phyloP scores from a whole-genome alignment of 2,329 filamentous ascomycete genomes.

The Colletotrichum theobromicola region DNA sequence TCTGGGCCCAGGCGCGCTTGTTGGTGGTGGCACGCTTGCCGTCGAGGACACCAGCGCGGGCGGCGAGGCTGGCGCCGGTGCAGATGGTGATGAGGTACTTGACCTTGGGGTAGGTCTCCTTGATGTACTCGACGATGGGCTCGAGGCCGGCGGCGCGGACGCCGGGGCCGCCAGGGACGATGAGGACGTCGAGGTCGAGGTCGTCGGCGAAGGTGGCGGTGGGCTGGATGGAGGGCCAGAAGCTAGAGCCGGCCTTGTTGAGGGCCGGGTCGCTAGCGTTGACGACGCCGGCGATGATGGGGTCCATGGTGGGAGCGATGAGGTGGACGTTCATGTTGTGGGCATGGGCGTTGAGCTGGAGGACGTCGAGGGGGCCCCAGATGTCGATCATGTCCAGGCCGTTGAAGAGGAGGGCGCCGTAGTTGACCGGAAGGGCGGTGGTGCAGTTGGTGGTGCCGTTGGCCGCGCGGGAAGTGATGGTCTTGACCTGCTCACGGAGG shows the following conservation, averaged over 20 bases:
- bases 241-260: conserved; percentile 38
- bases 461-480: background rate
- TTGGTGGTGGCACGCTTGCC: conserved; percentile 69
- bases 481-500: background rate
- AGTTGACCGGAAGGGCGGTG: conserved; percentile 9
- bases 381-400: conserved; percentile 26
- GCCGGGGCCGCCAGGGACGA: conserved; percentile 70
- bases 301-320: conserved; percentile 44
- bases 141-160: conserved; percentile 37
- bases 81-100: conserved; percentile 69
- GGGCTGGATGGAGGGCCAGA: conserved; percentile 40
- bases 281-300: conserved; percentile 40
- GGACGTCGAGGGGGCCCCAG: conserved; percentile 25
- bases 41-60: conserved; percentile 64
- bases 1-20: conserved; percentile 60
- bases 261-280: conserved; percentile 20
- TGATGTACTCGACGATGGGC: conserved; percentile 45
- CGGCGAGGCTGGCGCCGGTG: conserved; percentile 66
- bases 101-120: conserved; percentile 48
- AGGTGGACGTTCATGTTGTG: conserved; percentile 42
- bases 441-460: background rate
- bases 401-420: conserved; percentile 23
- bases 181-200: conserved; percentile 64
- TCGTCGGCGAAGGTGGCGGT: conserved; percentile 58
- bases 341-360: conserved; percentile 22